phyloP scores from a whole-genome alignment of 306 rosid genomes.

The Mimosa bimucronata region DNA sequence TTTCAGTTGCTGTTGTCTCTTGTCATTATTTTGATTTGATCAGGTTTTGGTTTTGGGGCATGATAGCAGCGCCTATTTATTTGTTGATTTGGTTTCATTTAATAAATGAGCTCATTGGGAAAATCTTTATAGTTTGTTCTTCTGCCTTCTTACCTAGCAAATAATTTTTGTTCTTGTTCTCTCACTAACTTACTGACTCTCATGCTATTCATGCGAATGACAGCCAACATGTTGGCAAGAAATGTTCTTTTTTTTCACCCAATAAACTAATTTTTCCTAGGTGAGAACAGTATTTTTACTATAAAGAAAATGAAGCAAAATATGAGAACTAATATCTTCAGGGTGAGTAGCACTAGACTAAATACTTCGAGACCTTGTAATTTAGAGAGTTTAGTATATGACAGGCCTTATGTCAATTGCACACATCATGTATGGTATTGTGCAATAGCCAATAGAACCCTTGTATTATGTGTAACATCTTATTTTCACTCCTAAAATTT shows the following conservation, averaged over 20 bases:
- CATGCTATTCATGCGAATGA: neutral
- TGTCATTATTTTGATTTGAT: constrained; percentile 28
- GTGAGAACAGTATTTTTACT: neutral
- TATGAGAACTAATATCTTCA: neutral
- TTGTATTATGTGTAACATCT: no score
- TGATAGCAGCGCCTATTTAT: constrained; percentile 4
- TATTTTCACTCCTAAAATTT: no score
- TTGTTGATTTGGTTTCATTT: constrained; percentile 37
- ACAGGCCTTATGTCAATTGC: no score
- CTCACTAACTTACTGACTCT: neutral
- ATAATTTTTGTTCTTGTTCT: neutral
- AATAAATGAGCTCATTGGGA: constrained; percentile 38
- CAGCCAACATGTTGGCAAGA: neutral
- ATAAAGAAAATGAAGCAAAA: neutral
- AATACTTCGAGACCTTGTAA: no score
- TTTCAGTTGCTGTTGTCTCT: constrained; percentile 28
- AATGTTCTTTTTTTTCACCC: neutral
- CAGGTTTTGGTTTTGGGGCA: constrained; percentile 24
- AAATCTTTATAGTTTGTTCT: neutral
- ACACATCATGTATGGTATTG: no score
- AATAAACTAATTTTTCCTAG: neutral
- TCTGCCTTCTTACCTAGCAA: neutral
- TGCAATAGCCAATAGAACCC: no score
- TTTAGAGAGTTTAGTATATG: no score
- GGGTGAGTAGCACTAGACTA: neutral